Evolutionary conservation across 2,329 filamentous ascomycete genomes (phyloP).

Genomic region (Ciborinia camelliae): DNA sequence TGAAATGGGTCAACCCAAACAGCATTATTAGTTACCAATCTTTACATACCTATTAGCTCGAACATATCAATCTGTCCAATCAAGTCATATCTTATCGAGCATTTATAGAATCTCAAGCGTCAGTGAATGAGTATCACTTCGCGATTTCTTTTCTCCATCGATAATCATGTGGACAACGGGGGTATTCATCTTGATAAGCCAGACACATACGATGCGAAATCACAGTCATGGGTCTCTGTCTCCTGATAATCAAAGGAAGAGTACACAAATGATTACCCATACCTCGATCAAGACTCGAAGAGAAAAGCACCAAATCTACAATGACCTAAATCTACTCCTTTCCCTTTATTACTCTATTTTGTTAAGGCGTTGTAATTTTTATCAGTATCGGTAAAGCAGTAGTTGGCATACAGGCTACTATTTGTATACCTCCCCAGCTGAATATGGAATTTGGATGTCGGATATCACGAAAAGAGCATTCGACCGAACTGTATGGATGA

Average conservation of each 20-base stretch:
- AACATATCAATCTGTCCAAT: constrained; percentile 8
- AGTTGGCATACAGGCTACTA: background rate
- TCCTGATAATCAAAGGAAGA: background rate
- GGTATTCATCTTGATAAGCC: background rate
- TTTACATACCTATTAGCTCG: no score
- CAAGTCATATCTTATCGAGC: background rate
- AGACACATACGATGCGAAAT: background rate
- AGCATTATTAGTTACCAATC: background rate
- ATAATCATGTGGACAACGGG: constrained; percentile 5
- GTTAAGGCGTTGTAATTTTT: background rate
- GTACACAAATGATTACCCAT: background rate
- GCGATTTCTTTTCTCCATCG: background rate
- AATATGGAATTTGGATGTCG: background rate
- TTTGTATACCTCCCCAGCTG: background rate
- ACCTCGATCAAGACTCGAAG: background rate
- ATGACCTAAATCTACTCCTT: background rate
- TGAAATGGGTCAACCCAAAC: background rate
- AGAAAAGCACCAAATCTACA: background rate
- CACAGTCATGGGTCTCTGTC: background rate
- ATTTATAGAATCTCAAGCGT: background rate
- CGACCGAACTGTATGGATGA: background rate
- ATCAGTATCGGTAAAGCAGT: background rate
- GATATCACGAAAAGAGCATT: background rate
- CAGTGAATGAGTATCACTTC: background rate
- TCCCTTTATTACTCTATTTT: background rate